Base-by-base conservation (phyloP, 345 rosid genomes). In the Syzygium grande region DNA sequence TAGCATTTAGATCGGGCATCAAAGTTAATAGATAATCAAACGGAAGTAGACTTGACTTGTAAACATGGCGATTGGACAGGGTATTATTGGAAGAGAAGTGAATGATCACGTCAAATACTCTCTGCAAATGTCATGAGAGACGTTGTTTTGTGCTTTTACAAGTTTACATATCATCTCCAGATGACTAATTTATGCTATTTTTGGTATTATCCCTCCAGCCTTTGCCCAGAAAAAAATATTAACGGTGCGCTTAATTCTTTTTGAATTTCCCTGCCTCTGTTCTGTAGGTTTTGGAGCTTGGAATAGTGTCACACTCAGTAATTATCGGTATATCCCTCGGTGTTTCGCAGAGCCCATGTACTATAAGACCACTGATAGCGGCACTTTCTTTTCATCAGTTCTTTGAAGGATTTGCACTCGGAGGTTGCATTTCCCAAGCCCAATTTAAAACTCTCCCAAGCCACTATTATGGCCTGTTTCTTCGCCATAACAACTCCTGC, bases 321-420 rank as follows among this genome's bases (percentile, higher is more conserved):
- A 96, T 98, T 43, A 96, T 98, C 43, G 99, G 99, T 51, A 58
- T 96, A 86, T 98, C 99, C 9, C 92, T 97, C 0, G 99, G 99
- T 85, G 98, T 96, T 27, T 95, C 99, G 17, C 93, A 94, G 55
- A 96, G 97, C 85, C 97, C 98, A 7, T 94, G 98, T 90, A 96
- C 99, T 7, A 94, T 98, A 84, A 29, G 96, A 85, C 99, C 99
- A 4, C 92, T 96, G n/a, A 93, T 96, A 9, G 92, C 97, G 0
- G 99, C 99, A 25, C 91, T 96, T 68, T 95, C 98, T 52, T 98
- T 95, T 89, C 99, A 98, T 86, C 99, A 96, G 52, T 96, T 98
- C 92, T 98, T 98, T n/a, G 99, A 98, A 94, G 99, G 99, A 43
- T 94, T 97, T 38, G 98, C 99, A 0, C 96, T 96, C 2, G 99